Conservation (phyloP, 768 basidiomycete species). For the Postia placenta region DNA sequence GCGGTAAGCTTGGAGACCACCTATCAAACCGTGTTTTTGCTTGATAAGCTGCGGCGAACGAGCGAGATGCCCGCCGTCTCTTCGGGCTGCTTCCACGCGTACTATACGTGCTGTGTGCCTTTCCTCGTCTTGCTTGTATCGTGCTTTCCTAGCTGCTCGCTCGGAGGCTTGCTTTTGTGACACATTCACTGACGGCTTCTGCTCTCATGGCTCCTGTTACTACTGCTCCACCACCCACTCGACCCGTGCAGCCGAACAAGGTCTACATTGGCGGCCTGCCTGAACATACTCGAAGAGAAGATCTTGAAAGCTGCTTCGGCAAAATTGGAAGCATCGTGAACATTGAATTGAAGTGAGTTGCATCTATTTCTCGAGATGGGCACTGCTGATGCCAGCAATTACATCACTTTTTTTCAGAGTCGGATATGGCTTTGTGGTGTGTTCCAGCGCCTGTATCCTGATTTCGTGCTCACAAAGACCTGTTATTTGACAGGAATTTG, state of each 20-base stretch:
- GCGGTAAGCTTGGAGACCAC: not conserved
- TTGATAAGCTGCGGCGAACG: slow-evolving; percentile 1
- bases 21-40: not conserved
- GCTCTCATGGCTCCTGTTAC: slow-evolving; percentile 3
- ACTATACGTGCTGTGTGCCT: not conserved
- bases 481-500: slow-evolving; percentile 62
- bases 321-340: slow-evolving; percentile 72
- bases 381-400: not conserved
- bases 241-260: slow-evolving; percentile 82
- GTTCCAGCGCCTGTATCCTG: slow-evolving; percentile 22
- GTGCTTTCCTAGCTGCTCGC: slow-evolving; percentile 4
- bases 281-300: slow-evolving; percentile 80
- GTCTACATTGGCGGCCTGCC: slow-evolving; percentile 89
- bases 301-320: slow-evolving; percentile 80
- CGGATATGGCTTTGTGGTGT: slow-evolving; percentile 87
- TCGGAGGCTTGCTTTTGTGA: slow-evolving; percentile 9
- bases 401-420: slow-evolving; percentile 39
- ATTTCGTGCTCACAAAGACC: not conserved
- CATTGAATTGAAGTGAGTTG: slow-evolving; percentile 80
- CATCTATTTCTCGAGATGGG: not conserved
- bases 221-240: slow-evolving; percentile 28
- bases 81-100: not conserved
- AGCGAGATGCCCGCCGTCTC: not conserved
- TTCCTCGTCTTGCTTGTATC: slow-evolving; percentile 8
- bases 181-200: slow-evolving; percentile 13